These are phyloP conservation scores for Puccinia horiana DNA, from an alignment of 1,284 basidiomycete species.

Conservation along the genomic window DNA sequence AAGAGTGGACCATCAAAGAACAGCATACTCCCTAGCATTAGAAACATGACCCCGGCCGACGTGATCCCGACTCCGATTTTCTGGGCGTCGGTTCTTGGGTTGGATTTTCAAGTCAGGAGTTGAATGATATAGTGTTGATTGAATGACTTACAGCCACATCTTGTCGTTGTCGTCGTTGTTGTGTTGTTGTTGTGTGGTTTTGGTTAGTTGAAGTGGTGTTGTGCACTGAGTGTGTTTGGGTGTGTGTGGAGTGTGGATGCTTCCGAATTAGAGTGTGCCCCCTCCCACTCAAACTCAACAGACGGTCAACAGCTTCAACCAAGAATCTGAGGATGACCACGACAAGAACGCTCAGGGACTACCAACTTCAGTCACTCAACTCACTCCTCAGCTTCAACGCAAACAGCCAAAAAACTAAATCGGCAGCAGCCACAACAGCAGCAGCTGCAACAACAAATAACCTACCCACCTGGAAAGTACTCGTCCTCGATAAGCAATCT, in stretches of 20 bases:
- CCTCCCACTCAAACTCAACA: no score
- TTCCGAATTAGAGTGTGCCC: not conserved
- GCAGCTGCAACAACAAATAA: conserved; percentile 24
- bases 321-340: not conserved
- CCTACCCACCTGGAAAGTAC: conserved; percentile 92
- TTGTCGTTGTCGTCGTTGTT: not conserved
- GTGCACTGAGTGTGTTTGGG: not conserved
- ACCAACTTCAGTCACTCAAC: conserved; percentile 74
- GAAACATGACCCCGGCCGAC: conserved; percentile 94
- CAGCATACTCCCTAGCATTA: conserved; percentile 90
- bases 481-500: conserved; percentile 90
- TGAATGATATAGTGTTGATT: not conserved
- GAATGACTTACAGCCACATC: conserved; percentile 20
- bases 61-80: conserved; percentile 76
- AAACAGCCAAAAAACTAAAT: not conserved
- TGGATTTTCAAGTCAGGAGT: not conserved
- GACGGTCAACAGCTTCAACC: no score
- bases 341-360: conserved; percentile 67
- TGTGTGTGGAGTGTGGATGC: not conserved
- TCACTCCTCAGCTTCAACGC: conserved; percentile 68
- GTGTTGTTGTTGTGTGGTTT: not conserved
- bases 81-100: conserved; percentile 6
- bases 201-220: not conserved
- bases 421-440: not conserved
- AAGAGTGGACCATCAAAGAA: conserved; percentile 97